Percentiles rank a stretch among this genome's conserved stretches.
phyloP scores from a whole-genome alignment of 345 rosid species.

The Odontarrhena argentea region DNA sequence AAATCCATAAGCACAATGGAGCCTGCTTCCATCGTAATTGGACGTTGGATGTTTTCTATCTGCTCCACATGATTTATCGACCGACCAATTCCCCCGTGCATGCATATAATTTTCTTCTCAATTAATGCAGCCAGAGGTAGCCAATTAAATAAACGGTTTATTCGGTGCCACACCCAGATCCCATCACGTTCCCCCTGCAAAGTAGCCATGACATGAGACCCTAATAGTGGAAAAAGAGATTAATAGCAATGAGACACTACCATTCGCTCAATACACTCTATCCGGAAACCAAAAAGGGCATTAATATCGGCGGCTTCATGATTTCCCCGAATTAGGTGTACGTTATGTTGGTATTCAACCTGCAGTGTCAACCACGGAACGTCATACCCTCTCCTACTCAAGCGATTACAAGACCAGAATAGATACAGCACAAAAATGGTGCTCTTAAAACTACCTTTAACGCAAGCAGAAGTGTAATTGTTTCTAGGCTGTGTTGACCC shows the following conservation, averaged over 20 bases:
- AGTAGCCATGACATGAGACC: constrained; percentile 37
- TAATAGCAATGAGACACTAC: constrained; percentile 47
- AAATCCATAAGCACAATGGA: constrained; percentile 97
- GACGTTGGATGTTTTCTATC: constrained; percentile 94
- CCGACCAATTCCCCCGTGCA: constrained; percentile 99
- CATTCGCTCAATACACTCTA: constrained; percentile 98
- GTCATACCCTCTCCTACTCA: constrained; percentile 25
- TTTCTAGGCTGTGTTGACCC: constrained; percentile 98
- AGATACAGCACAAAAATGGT: not conserved
- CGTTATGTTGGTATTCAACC: constrained; percentile 90
- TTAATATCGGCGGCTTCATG: constrained; percentile 99
- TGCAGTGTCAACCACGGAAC: constrained; percentile 43
- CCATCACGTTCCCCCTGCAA: constrained; percentile 97
- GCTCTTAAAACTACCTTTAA: constrained; percentile 64
- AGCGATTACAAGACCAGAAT: not conserved
- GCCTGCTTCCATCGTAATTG: constrained; percentile 95
- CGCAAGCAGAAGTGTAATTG: constrained; percentile 90
- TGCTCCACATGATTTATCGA: constrained; percentile 97
- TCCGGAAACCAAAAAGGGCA: constrained; percentile 98
- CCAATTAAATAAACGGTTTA: constrained; percentile 97
- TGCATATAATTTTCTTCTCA: constrained; percentile 95
- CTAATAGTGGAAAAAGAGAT: constrained; percentile 31
- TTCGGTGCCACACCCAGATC: constrained; percentile 97
- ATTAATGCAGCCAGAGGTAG: constrained; percentile 94
- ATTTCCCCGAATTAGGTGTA: constrained; percentile 95